Evolutionary conservation across 1,284 basidiomycete genomes (phyloP), one percentile per base, ranked within the genome.

Genomic region (Pascua guehoae): DNA sequence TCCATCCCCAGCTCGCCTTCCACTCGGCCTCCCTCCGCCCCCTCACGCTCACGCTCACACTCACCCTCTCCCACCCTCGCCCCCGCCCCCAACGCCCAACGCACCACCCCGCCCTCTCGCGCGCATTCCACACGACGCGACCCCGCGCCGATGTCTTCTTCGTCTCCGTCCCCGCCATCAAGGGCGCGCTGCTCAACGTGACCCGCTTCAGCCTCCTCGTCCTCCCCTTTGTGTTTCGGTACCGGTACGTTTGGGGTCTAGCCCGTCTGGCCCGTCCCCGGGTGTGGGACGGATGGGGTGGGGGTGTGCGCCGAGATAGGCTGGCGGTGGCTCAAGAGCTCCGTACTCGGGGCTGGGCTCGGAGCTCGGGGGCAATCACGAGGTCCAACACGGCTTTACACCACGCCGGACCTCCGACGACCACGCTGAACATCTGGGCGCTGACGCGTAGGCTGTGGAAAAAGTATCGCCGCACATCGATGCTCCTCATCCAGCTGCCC

Each of bases 141-240:
- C 62, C 60, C 1, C 65, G 73, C 1, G 57, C 62, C 2, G 80
- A 81, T 65, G 71, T 81, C 39, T 76, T 81, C 66, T 80, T 81
- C 71, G 60, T 80, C 39, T 68, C 79, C 8, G 65, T 80, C 57
- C 80, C 80, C 49, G 77, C 78, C 8, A 64, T 80, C 46, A 80
- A 80, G 60, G 73, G 73, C 14, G 66, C 64, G 7, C 62, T 81
- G 32, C 65, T 81, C 38, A 69, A 68, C 47, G 60, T 80, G 8
- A 79, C 79, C 12, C 64, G 80, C 39, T 68, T 76, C 39, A 73
- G 73, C 8, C 67, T 82, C 37, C 62, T 82, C 47, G 70, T 78
- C 49, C 66, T 82, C 12, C 81, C 81, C 5, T 81, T 82, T 61
- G 75, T 79, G 12, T 80, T 77, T 61, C 66, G 77, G 37, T 79